Percentiles rank a stretch among this genome's conserved stretches.
Conservation (phyloP, 208 protist species). For the Tritrichomonas foetus region DNA sequence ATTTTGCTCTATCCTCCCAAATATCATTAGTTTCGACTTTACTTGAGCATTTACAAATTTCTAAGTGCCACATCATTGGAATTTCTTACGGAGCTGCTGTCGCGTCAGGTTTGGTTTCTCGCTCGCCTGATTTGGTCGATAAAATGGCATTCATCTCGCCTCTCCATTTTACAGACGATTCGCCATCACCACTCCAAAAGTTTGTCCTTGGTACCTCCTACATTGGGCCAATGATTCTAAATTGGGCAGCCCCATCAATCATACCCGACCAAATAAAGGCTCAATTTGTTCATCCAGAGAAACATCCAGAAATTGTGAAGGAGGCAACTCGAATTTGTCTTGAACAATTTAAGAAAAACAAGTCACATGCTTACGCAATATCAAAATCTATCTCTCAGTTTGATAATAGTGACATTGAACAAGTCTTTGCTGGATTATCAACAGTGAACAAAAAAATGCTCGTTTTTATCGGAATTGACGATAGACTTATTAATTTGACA, state of each 20-base stretch:
- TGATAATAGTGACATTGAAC: neutral
- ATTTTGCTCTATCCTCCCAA: neutral
- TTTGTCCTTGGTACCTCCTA: neutral
- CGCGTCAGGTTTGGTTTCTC: neutral
- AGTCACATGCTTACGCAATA: neutral
- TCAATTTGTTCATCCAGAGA: neutral
- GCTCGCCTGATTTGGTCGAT: neutral
- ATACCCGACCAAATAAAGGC: neutral
- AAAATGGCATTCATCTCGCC: neutral
- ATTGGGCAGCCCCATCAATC: neutral
- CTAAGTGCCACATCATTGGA: neutral
- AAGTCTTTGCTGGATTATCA: neutral
- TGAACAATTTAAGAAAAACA: neutral
- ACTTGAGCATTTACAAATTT: neutral
- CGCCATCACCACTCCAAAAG: neutral
- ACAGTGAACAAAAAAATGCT: neutral
- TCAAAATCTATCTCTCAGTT: neutral
- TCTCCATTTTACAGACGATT: neutral
- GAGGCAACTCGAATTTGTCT: neutral
- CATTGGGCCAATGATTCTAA: neutral
- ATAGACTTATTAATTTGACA: neutral
- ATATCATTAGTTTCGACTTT: neutral
- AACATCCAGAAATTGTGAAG: neutral
- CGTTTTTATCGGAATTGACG: neutral
- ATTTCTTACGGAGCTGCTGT: slow-evolving; percentile 8